Conservation (phyloP, 106 monocot genomes). For the Posidonia australis region DNA sequence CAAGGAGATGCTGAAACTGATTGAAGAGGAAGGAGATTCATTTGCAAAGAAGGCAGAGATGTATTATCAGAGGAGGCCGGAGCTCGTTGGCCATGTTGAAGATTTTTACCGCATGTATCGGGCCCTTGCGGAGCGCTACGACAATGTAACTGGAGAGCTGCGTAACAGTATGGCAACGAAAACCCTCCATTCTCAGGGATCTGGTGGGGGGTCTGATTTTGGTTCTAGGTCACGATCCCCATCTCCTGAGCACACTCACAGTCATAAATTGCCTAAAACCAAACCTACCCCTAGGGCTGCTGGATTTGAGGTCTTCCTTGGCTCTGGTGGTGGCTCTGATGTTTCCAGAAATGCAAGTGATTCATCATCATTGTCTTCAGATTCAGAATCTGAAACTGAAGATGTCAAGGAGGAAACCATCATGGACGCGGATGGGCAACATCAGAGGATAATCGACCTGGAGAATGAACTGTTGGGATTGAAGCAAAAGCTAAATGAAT, state of each 20-base stretch:
- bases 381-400: conserved; percentile 14
- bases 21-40: conserved; percentile 28
- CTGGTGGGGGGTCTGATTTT: neutral
- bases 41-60: conserved; percentile 29
- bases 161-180: conserved; percentile 4
- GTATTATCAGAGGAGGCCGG: conserved; percentile 31
- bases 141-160: conserved; percentile 17
- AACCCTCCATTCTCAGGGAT: neutral
- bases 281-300: conserved; percentile 6
- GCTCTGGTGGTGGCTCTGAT: conserved; percentile 20
- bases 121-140: conserved; percentile 17
- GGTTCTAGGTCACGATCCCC: neutral
- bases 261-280: neutral
- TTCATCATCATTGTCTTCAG: conserved; percentile 10
- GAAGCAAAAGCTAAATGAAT: conserved; percentile 6
- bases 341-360: conserved; percentile 5
- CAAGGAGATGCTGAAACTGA: conserved; percentile 16
- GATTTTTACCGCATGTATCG: conserved; percentile 26
- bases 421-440: neutral
- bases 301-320: conserved; percentile 20
- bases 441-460: conserved; percentile 10
- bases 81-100: conserved; percentile 27
- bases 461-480: conserved; percentile 3
- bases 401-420: conserved; percentile 1
- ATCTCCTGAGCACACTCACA: conserved; percentile 3